Conservation (phyloP, 2,329 filamentous ascomycete genomes). For the Periconia digitata region DNA sequence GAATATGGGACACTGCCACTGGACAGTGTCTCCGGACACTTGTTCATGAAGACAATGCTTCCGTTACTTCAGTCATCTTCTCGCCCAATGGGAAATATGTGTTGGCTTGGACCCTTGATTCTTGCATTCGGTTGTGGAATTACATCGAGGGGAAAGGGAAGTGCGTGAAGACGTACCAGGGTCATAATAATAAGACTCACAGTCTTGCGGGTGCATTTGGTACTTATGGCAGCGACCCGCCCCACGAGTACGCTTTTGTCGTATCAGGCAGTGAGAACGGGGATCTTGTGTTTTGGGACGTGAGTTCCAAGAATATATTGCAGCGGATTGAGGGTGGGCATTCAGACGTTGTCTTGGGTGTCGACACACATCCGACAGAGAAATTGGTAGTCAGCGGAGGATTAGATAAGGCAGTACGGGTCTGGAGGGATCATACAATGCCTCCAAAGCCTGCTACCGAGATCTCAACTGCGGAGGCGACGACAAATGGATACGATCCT, state of each 20-base stretch:
- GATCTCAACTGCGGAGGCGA: background rate
- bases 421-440: slow-evolving; percentile 50
- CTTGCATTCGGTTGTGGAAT: slow-evolving; percentile 88
- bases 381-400: slow-evolving; percentile 63
- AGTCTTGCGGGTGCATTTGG: slow-evolving; percentile 86
- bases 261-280: slow-evolving; percentile 88
- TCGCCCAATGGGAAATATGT: slow-evolving; percentile 92
- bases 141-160: slow-evolving; percentile 87
- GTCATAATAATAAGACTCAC: slow-evolving; percentile 81
- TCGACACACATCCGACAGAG: slow-evolving; percentile 59
- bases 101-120: slow-evolving; percentile 88
- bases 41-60: slow-evolving; percentile 93
- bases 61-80: slow-evolving; percentile 87
- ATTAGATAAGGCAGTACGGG: slow-evolving; percentile 61
- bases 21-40: slow-evolving; percentile 94
- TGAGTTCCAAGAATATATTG: slow-evolving; percentile 78
- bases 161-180: slow-evolving; percentile 96
- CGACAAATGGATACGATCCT: slow-evolving; percentile 19
- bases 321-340: slow-evolving; percentile 62
- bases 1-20: slow-evolving; percentile 94
- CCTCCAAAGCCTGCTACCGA: slow-evolving; percentile 4
- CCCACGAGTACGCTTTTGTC: slow-evolving; percentile 60
- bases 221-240: slow-evolving; percentile 51
- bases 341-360: slow-evolving; percentile 60
- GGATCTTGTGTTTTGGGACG: slow-evolving; percentile 84